A percentile compares a stretch with the other conserved stretches of the same genome.
These are phyloP conservation scores for Incumbomyces delicatus DNA, from an alignment of 2,329 filamentous ascomycete species.

Conservation along the genomic window DNA sequence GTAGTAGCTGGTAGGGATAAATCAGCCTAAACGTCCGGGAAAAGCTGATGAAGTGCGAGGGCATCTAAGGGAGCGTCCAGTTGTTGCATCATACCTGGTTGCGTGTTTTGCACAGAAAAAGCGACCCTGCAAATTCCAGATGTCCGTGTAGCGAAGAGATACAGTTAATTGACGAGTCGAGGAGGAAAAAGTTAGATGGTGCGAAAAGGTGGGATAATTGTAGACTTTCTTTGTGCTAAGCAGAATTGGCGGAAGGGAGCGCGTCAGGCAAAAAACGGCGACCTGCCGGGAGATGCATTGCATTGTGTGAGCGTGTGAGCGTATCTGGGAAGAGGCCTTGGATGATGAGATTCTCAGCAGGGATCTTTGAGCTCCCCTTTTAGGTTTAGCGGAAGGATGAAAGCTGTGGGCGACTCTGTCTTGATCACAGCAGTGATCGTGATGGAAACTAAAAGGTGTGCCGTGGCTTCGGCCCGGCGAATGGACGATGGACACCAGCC, in stretches of 20 bases:
- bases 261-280: not conserved
- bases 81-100: not conserved
- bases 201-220: conserved; percentile 6
- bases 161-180: not conserved
- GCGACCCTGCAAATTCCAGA: not conserved
- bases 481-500: no score
- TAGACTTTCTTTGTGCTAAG: not conserved
- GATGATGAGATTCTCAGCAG: not conserved
- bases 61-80: not conserved
- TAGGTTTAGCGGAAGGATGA: no score
- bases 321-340: not conserved
- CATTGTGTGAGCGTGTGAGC: not conserved
- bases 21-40: not conserved
- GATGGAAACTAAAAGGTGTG: not conserved
- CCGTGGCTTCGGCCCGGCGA: not conserved
- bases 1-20: not conserved
- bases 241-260: not conserved
- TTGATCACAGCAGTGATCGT: no score
- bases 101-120: not conserved
- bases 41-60: not conserved
- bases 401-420: no score
- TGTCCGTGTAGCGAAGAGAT: not conserved
- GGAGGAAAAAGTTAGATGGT: not conserved
- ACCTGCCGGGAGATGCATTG: no score
- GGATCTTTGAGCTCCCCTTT: no score